A percentile compares a stretch with the other conserved stretches of the same genome.
phyloP scores from a whole-genome alignment of 2,329 filamentous ascomycete species.

The Paraphoma chrysanthemicola region DNA sequence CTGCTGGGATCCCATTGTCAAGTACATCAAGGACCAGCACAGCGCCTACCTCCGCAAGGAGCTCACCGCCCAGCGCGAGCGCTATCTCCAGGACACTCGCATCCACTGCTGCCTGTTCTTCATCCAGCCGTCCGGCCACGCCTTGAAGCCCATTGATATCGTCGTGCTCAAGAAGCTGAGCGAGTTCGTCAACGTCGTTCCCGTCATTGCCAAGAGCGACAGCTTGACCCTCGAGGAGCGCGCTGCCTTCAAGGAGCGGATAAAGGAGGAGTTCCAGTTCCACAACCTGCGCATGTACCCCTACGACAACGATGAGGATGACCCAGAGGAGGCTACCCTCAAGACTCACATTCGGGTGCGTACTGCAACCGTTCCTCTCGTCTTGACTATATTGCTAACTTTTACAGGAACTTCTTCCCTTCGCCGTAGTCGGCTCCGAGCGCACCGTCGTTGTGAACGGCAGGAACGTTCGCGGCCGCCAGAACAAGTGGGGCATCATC shows the following conservation, averaged over 20 bases:
- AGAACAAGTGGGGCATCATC: conserved; percentile 99
- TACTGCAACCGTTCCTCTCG: neutral
- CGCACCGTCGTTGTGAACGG: conserved; percentile 97
- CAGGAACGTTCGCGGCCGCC: conserved; percentile 95
- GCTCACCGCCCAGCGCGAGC: conserved; percentile 97
- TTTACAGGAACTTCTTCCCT: conserved; percentile 84
- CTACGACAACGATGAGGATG: conserved; percentile 98
- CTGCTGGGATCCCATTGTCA: conserved; percentile 99
- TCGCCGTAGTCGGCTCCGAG: conserved; percentile 97
- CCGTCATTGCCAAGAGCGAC: conserved; percentile 98
- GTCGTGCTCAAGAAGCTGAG: conserved; percentile 99
- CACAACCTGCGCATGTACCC: conserved; percentile 99
- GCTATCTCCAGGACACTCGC: conserved; percentile 98
- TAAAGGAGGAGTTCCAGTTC: conserved; percentile 99
- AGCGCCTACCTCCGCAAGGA: conserved; percentile 99
- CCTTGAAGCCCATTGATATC: conserved; percentile 98
- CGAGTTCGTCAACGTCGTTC: conserved; percentile 98
- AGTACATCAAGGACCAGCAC: conserved; percentile 99
- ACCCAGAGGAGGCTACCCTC: conserved; percentile 91
- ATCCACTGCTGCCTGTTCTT: conserved; percentile 99
- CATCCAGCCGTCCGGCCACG: conserved; percentile 98
- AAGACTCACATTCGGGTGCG: conserved; percentile 96
- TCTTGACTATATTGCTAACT: conserved; percentile 41
- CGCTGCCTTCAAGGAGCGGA: conserved; percentile 92
- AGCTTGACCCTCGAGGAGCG: conserved; percentile 95